Base-by-base conservation (phyloP, 345 rosid species). In the Gossypium australe region DNA sequence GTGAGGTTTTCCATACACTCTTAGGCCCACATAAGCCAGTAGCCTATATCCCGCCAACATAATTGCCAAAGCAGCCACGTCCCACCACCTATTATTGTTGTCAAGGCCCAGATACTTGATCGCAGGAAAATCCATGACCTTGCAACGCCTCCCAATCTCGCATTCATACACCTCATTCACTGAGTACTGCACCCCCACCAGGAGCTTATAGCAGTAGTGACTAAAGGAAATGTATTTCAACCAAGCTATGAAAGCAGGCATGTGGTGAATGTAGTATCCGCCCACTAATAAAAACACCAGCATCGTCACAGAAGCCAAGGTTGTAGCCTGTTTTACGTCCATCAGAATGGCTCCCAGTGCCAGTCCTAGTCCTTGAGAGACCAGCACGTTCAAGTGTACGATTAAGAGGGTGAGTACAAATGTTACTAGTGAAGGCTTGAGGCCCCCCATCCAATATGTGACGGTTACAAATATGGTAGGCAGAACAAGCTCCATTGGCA, bases 361-460 rank as follows among this genome's bases (percentile, higher is more conserved):
- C 18, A 94, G 80, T 17, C 98, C 98, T 13, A 94, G 83, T 0
- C 97, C 88, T 79, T 92, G 97, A 29, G 98, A 87, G 3, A 94
- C 97, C 63, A 94, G 78, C 71, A 94, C 97, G 56, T 90, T 92
- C 85, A 84, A 86, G 43, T 90, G 92, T 66, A 88, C 76, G 70
- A 92, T 80, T 67, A 78, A 70, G 69, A 94, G 93, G 48, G 98
- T 94, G 51, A 88, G 77, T 9, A 82, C 12, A 65, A 87, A 94
- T 75, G 97, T 86, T 71, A 78, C 13, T 11, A 83, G 75, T 9
- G 97, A 94, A 14, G 92, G 94, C 76, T 89, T 94, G 24, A 94
- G 97, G 45, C 97, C 97, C 0, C 95, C 97, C 97, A 92, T 94
- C 98, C 98, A 94, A 77, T 94, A 94, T 3, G 95, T 78, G 52